Conservation (phyloP, 106 monocot genomes). For the Narthecium ossifragum region DNA sequence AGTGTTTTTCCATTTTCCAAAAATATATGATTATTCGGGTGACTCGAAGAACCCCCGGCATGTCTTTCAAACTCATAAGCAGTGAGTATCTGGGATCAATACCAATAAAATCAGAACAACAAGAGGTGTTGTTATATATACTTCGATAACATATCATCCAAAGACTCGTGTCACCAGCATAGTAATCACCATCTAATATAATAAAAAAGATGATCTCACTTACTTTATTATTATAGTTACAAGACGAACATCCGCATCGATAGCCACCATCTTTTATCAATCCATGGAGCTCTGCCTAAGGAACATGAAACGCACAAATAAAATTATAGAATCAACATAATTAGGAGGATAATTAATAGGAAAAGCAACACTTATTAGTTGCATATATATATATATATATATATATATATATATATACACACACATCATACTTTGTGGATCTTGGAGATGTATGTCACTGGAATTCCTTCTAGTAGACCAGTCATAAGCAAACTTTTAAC, state of each 20-base stretch:
- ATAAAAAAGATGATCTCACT: neutral
- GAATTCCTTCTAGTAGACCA: constrained; percentile 19
- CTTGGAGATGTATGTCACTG: constrained; percentile 23
- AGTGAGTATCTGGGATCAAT: constrained; percentile 12
- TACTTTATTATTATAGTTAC: constrained; percentile 17
- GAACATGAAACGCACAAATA: neutral
- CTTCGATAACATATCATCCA: neutral
- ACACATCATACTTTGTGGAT: constrained; percentile 13
- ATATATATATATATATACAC: neutral
- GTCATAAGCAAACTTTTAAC: constrained; percentile 15
- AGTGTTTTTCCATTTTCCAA: constrained; percentile 21
- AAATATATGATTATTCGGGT: constrained; percentile 26
- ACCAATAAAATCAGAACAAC: neutral
- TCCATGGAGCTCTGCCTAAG: constrained; percentile 18
- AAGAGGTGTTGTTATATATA: neutral
- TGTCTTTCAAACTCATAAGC: constrained; percentile 39
- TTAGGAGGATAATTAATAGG: neutral
- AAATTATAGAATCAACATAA: neutral
- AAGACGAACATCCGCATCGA: constrained; percentile 26
- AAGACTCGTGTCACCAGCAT: neutral
- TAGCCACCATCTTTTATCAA: constrained; percentile 20
- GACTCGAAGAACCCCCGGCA: constrained; percentile 9
- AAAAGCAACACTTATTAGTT: neutral
- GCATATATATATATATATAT: too few relatives aligned
- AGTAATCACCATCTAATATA: neutral